phyloP scores from a whole-genome alignment of 148 eudicot species.

The Oxyria digyna region DNA sequence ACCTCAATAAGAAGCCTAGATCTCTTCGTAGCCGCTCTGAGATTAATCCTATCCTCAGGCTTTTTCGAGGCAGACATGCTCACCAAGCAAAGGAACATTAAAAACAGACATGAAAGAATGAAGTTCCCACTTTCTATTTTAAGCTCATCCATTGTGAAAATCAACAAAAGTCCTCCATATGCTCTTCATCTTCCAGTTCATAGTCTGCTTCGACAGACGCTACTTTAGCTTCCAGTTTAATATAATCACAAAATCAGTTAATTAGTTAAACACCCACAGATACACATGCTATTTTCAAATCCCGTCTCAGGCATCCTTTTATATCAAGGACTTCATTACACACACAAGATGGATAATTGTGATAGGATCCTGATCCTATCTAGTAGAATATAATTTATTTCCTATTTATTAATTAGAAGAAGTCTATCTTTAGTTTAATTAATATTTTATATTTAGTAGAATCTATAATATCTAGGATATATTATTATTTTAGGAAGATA shows the following conservation, averaged over 20 bases:
- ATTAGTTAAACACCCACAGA: background rate
- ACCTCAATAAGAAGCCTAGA: constrained; percentile 74
- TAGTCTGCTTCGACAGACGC: constrained; percentile 78
- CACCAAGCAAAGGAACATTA: too few species aligned
- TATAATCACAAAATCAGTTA: background rate
- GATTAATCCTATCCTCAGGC: constrained; percentile 12
- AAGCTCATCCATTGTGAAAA: constrained; percentile 16
- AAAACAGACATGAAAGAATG: too few species aligned
- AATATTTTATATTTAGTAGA: too few species aligned
- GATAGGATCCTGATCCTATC: too few species aligned
- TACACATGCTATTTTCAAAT: background rate
- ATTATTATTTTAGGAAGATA: too few species aligned
- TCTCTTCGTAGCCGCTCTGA: constrained; percentile 28
- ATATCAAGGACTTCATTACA: constrained; percentile 35
- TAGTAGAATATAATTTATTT: too few species aligned
- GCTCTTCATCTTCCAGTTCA: constrained; percentile 70
- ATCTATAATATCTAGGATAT: too few species aligned
- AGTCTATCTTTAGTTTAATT: too few species aligned
- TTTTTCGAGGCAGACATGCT: constrained; percentile 24
- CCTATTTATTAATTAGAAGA: too few species aligned
- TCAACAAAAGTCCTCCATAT: constrained; percentile 70
- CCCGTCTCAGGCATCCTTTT: constrained; percentile 42
- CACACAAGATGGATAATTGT: constrained; percentile 19
- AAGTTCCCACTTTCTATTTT: constrained; percentile 20
- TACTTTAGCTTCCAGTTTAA: constrained; percentile 35